Evolutionary conservation across 2,329 filamentous ascomycete genomes (phyloP).

Genomic region (Amauroascus niger): DNA sequence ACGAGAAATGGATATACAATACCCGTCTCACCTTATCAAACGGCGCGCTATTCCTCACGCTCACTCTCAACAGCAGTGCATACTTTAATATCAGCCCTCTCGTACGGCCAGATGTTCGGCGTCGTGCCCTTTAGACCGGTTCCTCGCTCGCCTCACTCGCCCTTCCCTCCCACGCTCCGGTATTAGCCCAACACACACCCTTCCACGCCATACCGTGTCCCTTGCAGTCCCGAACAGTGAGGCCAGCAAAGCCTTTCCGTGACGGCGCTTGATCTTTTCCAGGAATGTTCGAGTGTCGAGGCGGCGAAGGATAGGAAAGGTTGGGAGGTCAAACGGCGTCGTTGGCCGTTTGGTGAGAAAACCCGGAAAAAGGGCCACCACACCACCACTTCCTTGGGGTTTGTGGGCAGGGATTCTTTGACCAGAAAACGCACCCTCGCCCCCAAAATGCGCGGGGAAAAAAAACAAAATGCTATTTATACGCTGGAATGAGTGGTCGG

Average conservation of each 20-base stretch:
- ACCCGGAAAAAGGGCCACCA: too few species aligned
- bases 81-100: conserved; percentile 13
- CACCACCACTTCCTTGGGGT: not conserved
- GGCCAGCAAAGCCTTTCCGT: too few species aligned
- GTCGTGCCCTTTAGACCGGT: not conserved
- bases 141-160: not conserved
- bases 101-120: not conserved
- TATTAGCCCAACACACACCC: not conserved
- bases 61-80: conserved; percentile 8
- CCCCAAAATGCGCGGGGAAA: not conserved
- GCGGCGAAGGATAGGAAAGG: too few species aligned
- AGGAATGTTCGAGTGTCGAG: not conserved
- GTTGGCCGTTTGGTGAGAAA: too few species aligned
- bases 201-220: too few species aligned
- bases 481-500: not conserved
- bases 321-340: too few species aligned
- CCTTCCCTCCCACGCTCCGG: not conserved
- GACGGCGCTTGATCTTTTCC: not conserved
- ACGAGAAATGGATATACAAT: not conserved
- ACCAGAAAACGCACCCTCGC: not conserved
- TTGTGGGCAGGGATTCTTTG: not conserved
- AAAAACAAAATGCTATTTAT: not conserved
- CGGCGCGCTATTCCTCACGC: conserved; percentile 2
- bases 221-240: too few species aligned
- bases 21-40: conserved; percentile 13